Conservation (phyloP, 805 yeast species). For the Tetrapisispora fleetii region DNA sequence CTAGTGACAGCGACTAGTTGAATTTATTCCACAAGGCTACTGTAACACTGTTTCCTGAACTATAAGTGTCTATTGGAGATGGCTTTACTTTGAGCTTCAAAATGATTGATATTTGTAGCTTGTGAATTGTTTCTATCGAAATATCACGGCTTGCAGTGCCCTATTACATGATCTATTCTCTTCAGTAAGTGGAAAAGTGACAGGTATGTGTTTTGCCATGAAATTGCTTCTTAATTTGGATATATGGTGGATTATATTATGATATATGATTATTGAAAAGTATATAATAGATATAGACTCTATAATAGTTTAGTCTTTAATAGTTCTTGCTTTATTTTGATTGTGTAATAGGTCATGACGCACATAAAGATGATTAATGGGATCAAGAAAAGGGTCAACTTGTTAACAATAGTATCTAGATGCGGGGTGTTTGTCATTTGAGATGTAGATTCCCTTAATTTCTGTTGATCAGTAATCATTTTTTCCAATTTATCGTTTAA, state of each 20-base stretch:
- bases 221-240: background rate
- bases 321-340: slow-evolving; percentile 28
- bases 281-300: background rate
- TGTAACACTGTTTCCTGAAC: too few relatives aligned
- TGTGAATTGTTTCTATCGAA: too few relatives aligned
- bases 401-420: slow-evolving; percentile 24
- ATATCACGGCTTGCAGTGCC: too few relatives aligned
- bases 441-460: slow-evolving; percentile 19
- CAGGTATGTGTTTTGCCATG: too few relatives aligned
- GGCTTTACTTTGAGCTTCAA: too few relatives aligned
- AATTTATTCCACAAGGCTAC: too few relatives aligned
- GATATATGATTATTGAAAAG: background rate
- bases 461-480: slow-evolving; percentile 22
- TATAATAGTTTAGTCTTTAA: slow-evolving; percentile 27
- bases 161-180: too few relatives aligned
- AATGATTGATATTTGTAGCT: too few relatives aligned
- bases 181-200: too few relatives aligned
- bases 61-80: too few relatives aligned
- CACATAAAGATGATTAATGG: slow-evolving; percentile 23
- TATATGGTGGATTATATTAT: background rate
- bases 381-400: slow-evolving; percentile 21
- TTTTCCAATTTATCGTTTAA: slow-evolving; percentile 24
- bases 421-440: slow-evolving; percentile 10
- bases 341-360: slow-evolving; percentile 28
- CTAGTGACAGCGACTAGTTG: too few relatives aligned